Base-by-base conservation (phyloP, 2,329 filamentous ascomycete species). In the Xylaria sp. region DNA sequence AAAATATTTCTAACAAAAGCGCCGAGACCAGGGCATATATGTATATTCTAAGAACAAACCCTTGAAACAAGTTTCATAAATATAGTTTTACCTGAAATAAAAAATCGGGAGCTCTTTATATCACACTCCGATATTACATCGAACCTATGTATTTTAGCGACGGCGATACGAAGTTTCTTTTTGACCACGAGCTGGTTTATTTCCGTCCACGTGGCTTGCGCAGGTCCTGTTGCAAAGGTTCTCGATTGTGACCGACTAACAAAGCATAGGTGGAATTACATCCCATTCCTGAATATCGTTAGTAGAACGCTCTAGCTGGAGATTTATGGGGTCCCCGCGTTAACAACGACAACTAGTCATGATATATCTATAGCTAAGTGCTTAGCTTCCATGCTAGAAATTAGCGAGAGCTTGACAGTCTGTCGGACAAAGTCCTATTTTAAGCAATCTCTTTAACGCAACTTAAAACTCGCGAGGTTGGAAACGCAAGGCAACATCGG, bases 81-180 rank as follows among this genome's bases (percentile, higher is more conserved):
- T n/a, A n/a, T n/a, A n/a, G n/a, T n/a, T n/a, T n/a, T n/a, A n/a
- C n/a, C n/a, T n/a, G n/a, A n/a, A n/a, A n/a, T n/a, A n/a, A n/a
- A n/a, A n/a, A n/a, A n/a, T n/a, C n/a, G n/a, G n/a, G n/a, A n/a
- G n/a, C n/a, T n/a, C n/a, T n/a, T n/a, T n/a, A n/a, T n/a, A n/a
- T n/a, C n/a, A n/a, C n/a, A n/a, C n/a, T 59, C 21, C 5, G 56
- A 61, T 68, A 24, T 62, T 24, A 48, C 12, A 54, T 57, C 53
- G 54, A 58, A 62, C 17, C 11, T 6, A 59, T 66, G 63, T 69
- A 62, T 59, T 58, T 58, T 58, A 65, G 42, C 27, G 21, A 64
- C 39, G 45, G 36, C 55, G 48, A 55, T 36, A 51, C 5, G 36
- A 21, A 27, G 3, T 36, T 64, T 64, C 47, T 12, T 55, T 47